Evolutionary conservation across 2,329 filamentous ascomycete species (phyloP), one percentile per base, ranked within the genome.

Genomic region (Aciculosporium take): DNA sequence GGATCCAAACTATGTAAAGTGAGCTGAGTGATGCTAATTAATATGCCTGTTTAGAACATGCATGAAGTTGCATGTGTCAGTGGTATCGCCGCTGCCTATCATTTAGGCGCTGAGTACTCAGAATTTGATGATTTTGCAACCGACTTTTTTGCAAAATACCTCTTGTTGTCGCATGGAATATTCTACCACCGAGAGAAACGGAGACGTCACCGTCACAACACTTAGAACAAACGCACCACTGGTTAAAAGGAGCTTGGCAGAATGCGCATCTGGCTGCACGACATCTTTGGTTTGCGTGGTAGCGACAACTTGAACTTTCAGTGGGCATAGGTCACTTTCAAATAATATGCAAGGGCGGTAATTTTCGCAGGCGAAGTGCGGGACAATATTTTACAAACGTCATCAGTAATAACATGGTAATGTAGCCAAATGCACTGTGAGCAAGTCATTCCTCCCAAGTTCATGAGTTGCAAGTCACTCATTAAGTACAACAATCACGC

Each of bases 1-100:
- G 5, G 12, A 10, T 27, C 9, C n/a, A 2, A 9, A 18, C n/a
- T 29, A 20, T 20, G 18, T 15, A 4, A 3, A 31, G n/a, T 6
- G 12, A 25, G n/a, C 25, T 15, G 18, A 27, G 18, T 9, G 13
- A 30, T 15, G 29, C 40, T 40, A 24, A 40, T 24, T 10, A 27
- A 18, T 21, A 7, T 10, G 5, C 10, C 25, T 30, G 5, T 15
- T 17, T n/a, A 72, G 72, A 79, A 79, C 47, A 76, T 76, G 50
- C 76, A 85, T 49, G 81, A 85, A 52, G 66, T 82, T 8, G 81
- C 81, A 1, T 77, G 78, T 43, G 77, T 85, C 38, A 76, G 72
- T 42, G 80, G 81, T 0, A 81, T 84, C 37, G 76, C 79, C 4
- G 81, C 80, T 2, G 81, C 80, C 0, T 81, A 81, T 41, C 71